Evolutionary conservation across 805 yeast genomes (phyloP).

Genomic region (Clavispora vitiphila): DNA sequence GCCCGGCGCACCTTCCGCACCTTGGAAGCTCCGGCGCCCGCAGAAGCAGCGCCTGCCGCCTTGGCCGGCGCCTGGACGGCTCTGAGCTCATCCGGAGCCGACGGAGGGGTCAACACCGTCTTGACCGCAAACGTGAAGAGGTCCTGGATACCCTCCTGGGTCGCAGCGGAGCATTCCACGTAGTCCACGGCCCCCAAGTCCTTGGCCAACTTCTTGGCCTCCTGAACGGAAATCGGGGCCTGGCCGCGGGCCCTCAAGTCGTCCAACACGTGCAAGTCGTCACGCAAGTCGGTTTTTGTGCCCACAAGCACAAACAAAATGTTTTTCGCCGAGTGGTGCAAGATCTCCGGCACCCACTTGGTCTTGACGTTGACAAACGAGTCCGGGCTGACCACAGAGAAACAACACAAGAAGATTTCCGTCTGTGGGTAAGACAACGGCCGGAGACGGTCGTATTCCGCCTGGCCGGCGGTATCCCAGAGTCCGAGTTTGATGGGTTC

Average conservation of each 20-base stretch:
- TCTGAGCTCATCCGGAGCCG: constrained; percentile 12
- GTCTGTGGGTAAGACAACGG: constrained; percentile 92
- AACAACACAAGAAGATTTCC: constrained; percentile 80
- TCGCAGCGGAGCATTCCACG: constrained; percentile 86
- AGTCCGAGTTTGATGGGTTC: constrained; percentile 80
- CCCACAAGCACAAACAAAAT: constrained; percentile 72
- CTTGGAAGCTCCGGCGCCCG: constrained; percentile 5
- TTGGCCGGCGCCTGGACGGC: constrained; percentile 2
- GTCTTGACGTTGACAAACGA: constrained; percentile 76
- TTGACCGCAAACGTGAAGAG: constrained; percentile 81
- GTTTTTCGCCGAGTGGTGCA: constrained; percentile 74
- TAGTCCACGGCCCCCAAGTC: constrained; percentile 70
- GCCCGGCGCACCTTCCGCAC: constrained; percentile 30
- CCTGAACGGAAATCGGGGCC: constrained; percentile 56
- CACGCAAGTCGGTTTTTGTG: constrained; percentile 83
- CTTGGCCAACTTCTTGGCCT: constrained; percentile 63
- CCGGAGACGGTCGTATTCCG: constrained; percentile 83
- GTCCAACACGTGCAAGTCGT: constrained; percentile 69
- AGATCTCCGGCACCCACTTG: constrained; percentile 77
- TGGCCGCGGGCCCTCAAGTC: constrained; percentile 59
- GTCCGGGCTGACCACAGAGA: constrained; percentile 75
- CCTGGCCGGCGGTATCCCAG: constrained; percentile 97
- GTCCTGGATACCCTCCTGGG: constrained; percentile 80
- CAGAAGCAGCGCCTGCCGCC: not conserved
- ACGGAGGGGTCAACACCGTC: constrained; percentile 55